Percentiles rank a stretch among this genome's conserved stretches.
phyloP scores from a whole-genome alignment of 148 eudicot species.

The Nyssa sinensis region DNA sequence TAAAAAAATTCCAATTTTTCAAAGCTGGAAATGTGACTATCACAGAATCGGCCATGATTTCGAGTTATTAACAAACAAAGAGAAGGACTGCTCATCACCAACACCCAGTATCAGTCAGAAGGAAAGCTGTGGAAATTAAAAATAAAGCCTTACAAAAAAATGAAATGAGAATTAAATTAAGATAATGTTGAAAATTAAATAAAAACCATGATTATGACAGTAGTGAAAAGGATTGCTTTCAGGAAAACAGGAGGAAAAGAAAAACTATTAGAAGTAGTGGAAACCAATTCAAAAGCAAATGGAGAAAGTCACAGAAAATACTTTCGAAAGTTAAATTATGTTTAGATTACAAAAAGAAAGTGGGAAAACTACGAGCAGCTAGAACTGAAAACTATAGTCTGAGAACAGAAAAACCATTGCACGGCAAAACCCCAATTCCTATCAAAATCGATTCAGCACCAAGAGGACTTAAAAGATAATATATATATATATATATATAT shows the following conservation, averaged over 20 bases:
- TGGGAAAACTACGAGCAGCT: not conserved
- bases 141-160: not conserved
- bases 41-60: not conserved
- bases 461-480: too few relatives aligned
- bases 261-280: slow-evolving; percentile 11
- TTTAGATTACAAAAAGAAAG: not conserved
- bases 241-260: slow-evolving; percentile 1
- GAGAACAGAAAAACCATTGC: too few relatives aligned
- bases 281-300: slow-evolving; percentile 5
- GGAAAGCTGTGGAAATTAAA: too few relatives aligned
- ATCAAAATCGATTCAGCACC: too few relatives aligned
- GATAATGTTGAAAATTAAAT: not conserved
- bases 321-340: not conserved
- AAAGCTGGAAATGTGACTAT: not conserved
- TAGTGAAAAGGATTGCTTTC: too few relatives aligned
- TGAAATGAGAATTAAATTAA: not conserved
- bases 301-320: not conserved
- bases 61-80: not conserved
- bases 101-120: not conserved
- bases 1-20: too few relatives aligned
- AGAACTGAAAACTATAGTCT: not conserved
- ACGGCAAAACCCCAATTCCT: too few relatives aligned
- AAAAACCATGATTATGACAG: too few relatives aligned
- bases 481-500: too few relatives aligned
- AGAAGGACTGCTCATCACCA: not conserved